A percentile compares a stretch with the other conserved stretches of the same genome.
phyloP scores from a whole-genome alignment of 192 early-diverging fungal species.

The Podila epicladia region DNA sequence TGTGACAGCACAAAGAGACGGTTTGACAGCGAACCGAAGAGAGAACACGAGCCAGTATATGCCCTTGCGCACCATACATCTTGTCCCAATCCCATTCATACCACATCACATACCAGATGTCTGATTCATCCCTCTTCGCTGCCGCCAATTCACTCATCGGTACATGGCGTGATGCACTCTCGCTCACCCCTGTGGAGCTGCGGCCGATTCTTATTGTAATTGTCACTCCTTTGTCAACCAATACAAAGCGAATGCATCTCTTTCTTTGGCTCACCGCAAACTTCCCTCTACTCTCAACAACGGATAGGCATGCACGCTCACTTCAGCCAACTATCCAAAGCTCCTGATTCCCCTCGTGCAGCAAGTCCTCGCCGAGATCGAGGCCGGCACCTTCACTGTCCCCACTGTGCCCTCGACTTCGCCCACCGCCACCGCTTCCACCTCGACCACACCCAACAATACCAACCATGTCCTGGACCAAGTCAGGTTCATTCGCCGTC shows the following conservation, averaged over 20 bases:
- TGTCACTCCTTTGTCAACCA: too few species aligned
- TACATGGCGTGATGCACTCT: constrained; percentile 34
- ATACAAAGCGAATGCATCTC: neutral
- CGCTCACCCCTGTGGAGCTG: constrained; percentile 20
- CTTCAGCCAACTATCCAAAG: constrained; percentile 39
- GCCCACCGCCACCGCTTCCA: neutral
- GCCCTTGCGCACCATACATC: too few species aligned
- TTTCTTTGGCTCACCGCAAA: neutral
- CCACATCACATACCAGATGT: neutral
- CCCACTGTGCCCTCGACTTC: neutral
- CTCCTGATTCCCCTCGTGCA: constrained; percentile 35
- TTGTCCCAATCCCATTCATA: too few species aligned
- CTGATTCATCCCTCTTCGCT: constrained; percentile 4
- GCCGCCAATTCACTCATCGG: constrained; percentile 14
- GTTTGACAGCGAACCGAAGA: neutral
- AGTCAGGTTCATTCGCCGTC: constrained; percentile 28
- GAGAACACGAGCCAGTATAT: neutral
- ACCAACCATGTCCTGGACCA: constrained; percentile 4
- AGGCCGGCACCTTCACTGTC: constrained; percentile 3
- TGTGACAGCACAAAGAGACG: constrained; percentile 1
- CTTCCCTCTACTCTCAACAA: neutral
- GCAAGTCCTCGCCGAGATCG: constrained; percentile 20
- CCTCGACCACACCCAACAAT: neutral
- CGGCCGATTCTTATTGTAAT: constrained; percentile 37
- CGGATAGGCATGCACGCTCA: constrained; percentile 31